These are phyloP conservation scores for Gossypium rotundifolium DNA, from an alignment of 345 rosid genomes.

Conservation along the genomic window DNA sequence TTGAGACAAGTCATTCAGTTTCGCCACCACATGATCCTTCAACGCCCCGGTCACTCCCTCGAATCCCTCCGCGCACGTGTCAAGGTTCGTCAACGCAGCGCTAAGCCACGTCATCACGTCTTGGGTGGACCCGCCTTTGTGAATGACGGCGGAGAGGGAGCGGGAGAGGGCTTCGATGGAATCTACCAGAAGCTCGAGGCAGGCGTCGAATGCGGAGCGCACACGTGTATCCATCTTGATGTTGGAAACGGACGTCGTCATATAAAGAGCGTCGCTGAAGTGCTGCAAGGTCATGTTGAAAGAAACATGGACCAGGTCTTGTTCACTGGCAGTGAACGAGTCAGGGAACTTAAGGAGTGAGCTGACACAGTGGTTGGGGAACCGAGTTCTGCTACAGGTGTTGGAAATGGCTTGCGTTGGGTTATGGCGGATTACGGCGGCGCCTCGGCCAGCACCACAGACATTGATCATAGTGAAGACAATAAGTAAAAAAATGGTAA, in stretches of 20 bases:
- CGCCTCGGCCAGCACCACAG: slow-evolving; percentile 14
- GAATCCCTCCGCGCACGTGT: slow-evolving; percentile 90
- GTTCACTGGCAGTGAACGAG: slow-evolving; percentile 42
- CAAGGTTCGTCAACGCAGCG: slow-evolving; percentile 83
- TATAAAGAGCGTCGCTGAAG: slow-evolving; percentile 67
- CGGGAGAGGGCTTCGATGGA: slow-evolving; percentile 70
- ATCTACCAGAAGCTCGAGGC: slow-evolving; percentile 85
- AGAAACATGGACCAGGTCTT: slow-evolving; percentile 83
- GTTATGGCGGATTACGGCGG: slow-evolving; percentile 22
- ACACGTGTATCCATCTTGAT: slow-evolving; percentile 52
- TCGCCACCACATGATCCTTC: slow-evolving; percentile 51
- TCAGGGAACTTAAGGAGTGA: slow-evolving; percentile 67
- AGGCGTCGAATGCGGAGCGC: slow-evolving; percentile 75
- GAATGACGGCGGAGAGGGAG: slow-evolving; percentile 47
- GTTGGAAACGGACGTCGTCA: slow-evolving; percentile 40
- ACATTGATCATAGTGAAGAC: slow-evolving; percentile 44
- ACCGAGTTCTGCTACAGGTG: slow-evolving; percentile 59
- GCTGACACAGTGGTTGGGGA: slow-evolving; percentile 55
- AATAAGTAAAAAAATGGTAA: slow-evolving; percentile 33
- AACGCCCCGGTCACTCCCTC: slow-evolving; percentile 44
- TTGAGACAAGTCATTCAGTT: slow-evolving; percentile 70
- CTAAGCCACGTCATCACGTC: slow-evolving; percentile 97
- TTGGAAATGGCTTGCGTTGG: slow-evolving; percentile 68
- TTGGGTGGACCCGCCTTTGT: slow-evolving; percentile 24
- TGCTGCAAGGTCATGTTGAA: slow-evolving; percentile 88